These are phyloP conservation scores for Nemania sp. DNA, from an alignment of 2,329 filamentous ascomycete species.

Conservation along the genomic window DNA sequence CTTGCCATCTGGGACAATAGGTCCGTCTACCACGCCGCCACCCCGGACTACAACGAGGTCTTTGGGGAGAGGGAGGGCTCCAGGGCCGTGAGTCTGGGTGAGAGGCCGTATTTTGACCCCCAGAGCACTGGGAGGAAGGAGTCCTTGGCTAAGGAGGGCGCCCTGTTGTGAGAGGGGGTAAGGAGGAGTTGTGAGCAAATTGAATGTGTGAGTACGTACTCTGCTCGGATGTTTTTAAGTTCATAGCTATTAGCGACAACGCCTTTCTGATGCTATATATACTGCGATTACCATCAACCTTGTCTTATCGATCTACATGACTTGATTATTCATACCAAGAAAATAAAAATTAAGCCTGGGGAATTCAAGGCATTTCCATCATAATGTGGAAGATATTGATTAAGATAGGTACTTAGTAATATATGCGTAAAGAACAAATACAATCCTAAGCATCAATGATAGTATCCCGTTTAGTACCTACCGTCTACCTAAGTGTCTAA, in stretches of 20 bases:
- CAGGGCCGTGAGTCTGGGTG: constrained; percentile 63
- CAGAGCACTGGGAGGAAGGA: constrained; percentile 59
- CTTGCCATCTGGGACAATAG: constrained; percentile 69
- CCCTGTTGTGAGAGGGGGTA: constrained; percentile 35
- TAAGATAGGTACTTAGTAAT: no score
- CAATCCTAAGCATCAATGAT: no score
- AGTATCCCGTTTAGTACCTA: no score
- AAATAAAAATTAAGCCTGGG: no score
- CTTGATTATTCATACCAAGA: neutral
- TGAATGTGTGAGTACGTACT: neutral
- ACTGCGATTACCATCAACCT: neutral
- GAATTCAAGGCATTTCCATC: no score
- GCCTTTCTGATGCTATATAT: neutral
- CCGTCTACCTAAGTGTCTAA: no score
- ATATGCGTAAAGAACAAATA: no score
- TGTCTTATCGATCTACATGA: neutral
- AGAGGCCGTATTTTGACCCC: constrained; percentile 63
- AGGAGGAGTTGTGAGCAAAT: neutral
- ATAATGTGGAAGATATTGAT: no score
- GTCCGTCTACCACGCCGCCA: constrained; percentile 65
- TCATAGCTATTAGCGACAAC: neutral
- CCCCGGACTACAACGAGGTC: constrained; percentile 62
- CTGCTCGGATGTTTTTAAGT: neutral
- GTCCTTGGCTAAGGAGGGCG: constrained; percentile 49
- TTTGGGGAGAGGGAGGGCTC: constrained; percentile 60